Evolutionary conservation across 192 early-diverging fungal genomes (phyloP).

Genomic region (Geranomyces variabilis): DNA sequence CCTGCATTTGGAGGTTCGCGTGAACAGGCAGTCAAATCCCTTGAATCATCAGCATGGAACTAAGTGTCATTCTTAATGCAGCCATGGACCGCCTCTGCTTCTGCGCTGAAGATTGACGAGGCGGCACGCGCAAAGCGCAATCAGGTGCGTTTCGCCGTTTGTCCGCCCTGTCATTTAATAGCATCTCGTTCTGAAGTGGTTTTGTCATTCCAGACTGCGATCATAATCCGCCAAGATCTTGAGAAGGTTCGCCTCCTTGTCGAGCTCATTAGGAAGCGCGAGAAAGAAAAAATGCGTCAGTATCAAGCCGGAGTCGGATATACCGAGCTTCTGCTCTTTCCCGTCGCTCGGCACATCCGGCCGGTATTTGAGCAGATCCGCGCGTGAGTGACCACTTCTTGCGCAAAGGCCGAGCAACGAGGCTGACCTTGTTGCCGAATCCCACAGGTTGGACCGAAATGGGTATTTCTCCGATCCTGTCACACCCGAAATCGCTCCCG

Average conservation of each 20-base stretch:
- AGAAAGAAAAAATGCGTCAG: constrained; percentile 46
- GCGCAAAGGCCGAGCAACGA: neutral
- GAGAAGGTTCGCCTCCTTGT: constrained; percentile 84
- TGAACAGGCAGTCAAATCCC: neutral
- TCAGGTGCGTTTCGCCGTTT: constrained; percentile 39
- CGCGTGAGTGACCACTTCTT: constrained; percentile 50
- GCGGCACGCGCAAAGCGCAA: constrained; percentile 73
- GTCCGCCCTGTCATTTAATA: neutral
- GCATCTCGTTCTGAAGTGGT: neutral
- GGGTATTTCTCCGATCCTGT: constrained; percentile 74
- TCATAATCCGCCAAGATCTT: constrained; percentile 73
- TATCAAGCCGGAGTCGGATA: constrained; percentile 66
- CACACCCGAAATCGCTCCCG: constrained; percentile 64
- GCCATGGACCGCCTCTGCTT: constrained; percentile 75
- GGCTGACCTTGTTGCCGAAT: too few relatives aligned
- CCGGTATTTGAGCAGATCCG: constrained; percentile 70
- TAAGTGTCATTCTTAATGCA: constrained; percentile 23
- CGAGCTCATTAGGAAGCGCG: constrained; percentile 71
- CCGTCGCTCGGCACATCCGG: constrained; percentile 68
- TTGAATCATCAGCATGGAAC: neutral
- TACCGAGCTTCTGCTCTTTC: constrained; percentile 68
- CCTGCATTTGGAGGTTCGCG: constrained; percentile 87
- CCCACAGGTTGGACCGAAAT: constrained; percentile 63
- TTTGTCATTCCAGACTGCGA: constrained; percentile 14
- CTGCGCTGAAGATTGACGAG: constrained; percentile 72